A percentile compares a stretch with the other conserved stretches of the same genome.
These are phyloP conservation scores for Moesziomyces sp. DNA, from an alignment of 1,284 basidiomycete species.

Conservation along the genomic window DNA sequence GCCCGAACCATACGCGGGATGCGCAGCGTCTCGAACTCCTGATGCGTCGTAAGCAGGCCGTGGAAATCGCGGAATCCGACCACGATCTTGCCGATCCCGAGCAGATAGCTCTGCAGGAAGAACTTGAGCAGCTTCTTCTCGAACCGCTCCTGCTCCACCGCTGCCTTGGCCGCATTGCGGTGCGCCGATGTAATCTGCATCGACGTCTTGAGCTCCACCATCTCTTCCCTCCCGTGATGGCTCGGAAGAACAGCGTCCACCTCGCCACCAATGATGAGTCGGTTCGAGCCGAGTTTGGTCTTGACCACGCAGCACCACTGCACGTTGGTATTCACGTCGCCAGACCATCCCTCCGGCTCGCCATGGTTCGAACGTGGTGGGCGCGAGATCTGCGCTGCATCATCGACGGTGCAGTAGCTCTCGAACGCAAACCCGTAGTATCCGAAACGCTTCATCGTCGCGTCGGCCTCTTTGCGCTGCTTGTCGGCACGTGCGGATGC, in stretches of 20 bases:
- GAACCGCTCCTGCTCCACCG: conserved; percentile 72
- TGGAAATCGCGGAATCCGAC: conserved; percentile 89
- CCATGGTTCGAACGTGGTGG: neutral
- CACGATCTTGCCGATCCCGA: conserved; percentile 84
- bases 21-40: conserved; percentile 67
- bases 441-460: conserved; percentile 14
- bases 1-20: conserved; percentile 65
- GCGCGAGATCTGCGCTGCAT: conserved; percentile 4
- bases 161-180: conserved; percentile 13
- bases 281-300: conserved; percentile 81
- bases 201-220: conserved; percentile 94
- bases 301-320: conserved; percentile 96
- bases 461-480: conserved; percentile 69
- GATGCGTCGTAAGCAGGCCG: conserved; percentile 70
- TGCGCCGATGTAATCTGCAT: conserved; percentile 73
- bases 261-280: conserved; percentile 91
- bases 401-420: conserved; percentile 78
- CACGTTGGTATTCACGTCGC: conserved; percentile 89
- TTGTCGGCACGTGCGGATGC: conserved; percentile 75
- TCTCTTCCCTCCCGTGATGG: conserved; percentile 58
- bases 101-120: conserved; percentile 85
- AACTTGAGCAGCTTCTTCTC: conserved; percentile 86
- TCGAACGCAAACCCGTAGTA: conserved; percentile 79
- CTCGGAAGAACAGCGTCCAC: conserved; percentile 81
- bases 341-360: conserved; percentile 74